Percentiles rank a stretch among this genome's conserved stretches.
phyloP scores from a whole-genome alignment of 805 yeast species.

The Myxozyma udenii region DNA sequence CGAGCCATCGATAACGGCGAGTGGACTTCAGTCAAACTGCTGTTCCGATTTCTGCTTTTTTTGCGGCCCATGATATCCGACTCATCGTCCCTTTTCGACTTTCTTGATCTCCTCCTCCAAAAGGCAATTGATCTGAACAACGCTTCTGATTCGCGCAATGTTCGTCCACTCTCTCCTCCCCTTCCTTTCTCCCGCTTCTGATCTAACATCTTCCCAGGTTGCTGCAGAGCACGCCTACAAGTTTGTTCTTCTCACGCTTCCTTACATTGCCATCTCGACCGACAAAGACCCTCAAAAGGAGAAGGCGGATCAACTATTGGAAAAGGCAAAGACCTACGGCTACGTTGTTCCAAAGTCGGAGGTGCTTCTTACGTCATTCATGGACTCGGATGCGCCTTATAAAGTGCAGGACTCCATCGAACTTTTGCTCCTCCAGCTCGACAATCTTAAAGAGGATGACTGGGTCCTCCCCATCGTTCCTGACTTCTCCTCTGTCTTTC shows the following conservation, averaged over 20 bases:
- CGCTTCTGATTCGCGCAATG: background rate
- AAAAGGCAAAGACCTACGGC: constrained; percentile 8
- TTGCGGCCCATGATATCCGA: constrained; percentile 60
- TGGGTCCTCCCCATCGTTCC: constrained; percentile 32
- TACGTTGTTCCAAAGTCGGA: constrained; percentile 6
- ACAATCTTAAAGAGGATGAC: constrained; percentile 5
- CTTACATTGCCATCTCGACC: constrained; percentile 20
- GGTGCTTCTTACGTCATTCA: constrained; percentile 18
- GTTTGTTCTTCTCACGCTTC: constrained; percentile 11
- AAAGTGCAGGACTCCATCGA: constrained; percentile 15
- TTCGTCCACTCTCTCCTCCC: background rate
- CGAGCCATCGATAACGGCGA: constrained; percentile 47
- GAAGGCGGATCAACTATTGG: constrained; percentile 4
- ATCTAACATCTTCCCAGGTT: background rate
- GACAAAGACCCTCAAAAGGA: constrained; percentile 6
- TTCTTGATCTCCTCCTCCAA: constrained; percentile 54
- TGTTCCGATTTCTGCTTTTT: constrained; percentile 65
- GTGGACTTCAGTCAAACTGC: constrained; percentile 68
- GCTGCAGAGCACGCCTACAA: constrained; percentile 14
- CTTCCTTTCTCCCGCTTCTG: background rate
- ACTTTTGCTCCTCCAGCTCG: constrained; percentile 17
- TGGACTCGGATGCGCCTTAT: constrained; percentile 28
- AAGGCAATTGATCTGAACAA: constrained; percentile 56
- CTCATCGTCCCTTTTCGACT: constrained; percentile 42
- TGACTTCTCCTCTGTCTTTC: constrained; percentile 39